Base-by-base conservation (phyloP, 2,329 filamentous ascomycete genomes). In the Paradendryphiella salina region DNA sequence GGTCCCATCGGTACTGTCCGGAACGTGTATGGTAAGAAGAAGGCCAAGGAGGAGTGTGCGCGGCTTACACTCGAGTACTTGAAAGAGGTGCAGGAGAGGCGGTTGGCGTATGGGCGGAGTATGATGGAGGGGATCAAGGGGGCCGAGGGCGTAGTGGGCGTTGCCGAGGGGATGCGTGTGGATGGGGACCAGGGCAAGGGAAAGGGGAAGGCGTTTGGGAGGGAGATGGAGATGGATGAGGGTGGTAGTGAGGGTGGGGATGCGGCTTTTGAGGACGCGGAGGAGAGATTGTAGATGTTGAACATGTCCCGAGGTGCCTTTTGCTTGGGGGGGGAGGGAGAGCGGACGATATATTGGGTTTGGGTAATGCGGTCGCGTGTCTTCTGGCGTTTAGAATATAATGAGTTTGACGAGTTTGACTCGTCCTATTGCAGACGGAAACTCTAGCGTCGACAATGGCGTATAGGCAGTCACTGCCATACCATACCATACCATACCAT, bases 41-140 rank as follows among this genome's bases (percentile, higher is more conserved):
- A 70, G 39, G 78, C 78, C 0, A 79, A 76, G 62, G 76, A 81
- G 50, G 73, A 74, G 53, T 76, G 77, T 63, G 79, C 79, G n/a
- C 63, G 69, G 49, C 46, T 66, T 28, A 72, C 79, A 8, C 47
- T 77, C 23, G 58, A 45, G 20, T 69, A 78, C 36, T 57, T 81
- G 36, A 62, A 67, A 43, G 65, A 64, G 13, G 69, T 79, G 29
- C 56, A 32, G 53, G 57, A 54, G 40, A 18, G 51, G 50, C 39
- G 70, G 50, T n/a, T 60, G 45, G 55, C 28, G 34, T 56, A 44
- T 31, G 64, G 51, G 21, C 29, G 32, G 53, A 46, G 15, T 49
- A 38, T 67, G 42, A 46, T 67, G 58, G 40, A 29, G 47, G 56
- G 42, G 15, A 41, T 62, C 15, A 28, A 37, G 2, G 48, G 51